Evolutionary conservation across 768 basidiomycete genomes (phyloP), one percentile per base, ranked within the genome.

Genomic region (Collybia sp.): DNA sequence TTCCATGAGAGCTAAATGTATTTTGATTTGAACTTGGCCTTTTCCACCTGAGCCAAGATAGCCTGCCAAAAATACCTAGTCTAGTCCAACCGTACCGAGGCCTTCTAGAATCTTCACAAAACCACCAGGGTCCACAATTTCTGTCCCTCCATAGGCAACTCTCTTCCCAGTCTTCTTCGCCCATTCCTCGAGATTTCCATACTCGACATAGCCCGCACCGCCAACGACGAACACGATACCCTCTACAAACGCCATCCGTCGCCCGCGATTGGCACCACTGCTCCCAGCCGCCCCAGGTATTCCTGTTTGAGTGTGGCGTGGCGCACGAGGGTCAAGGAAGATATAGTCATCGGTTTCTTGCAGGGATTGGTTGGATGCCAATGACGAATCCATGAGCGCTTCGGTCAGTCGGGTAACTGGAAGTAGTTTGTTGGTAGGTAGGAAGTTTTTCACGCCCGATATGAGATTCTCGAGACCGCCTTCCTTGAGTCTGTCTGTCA

Each of bases 311-410:
- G 67, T 59, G 51, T 79, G 71, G 41, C 86, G 79, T 9, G 86
- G 82, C 12, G 86, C 84, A 16, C 88, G 84, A 8, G 95, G 95
- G 62, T 99, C 95, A 45, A 99, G 82, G 70, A 89, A 87, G 37
- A 99, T 63, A 66, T 85, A 99, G 25, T 99, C 95, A 60, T 99
- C 95, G 1, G 95, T 97, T 63, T 96, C 93, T 58, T 91, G 87
- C 30, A 99, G 66, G 4, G 96, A 97, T 61, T 94, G 89, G 48
- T 93, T 94, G 19, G 91, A 88, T 2, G 93, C 96, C 1, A 88
- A 77, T 0, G 93, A 85, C 0, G 96, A 94, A 61, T 99, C 96
- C 94, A 98, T 98, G 20, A 99, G 73, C 16, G 96, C 95, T 59
- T 98, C 96, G 1, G 89, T 85, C 30, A 99, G 74, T 10, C 96